phyloP scores from a whole-genome alignment of 2,329 filamentous ascomycete genomes.

The Penicillium nordicum region DNA sequence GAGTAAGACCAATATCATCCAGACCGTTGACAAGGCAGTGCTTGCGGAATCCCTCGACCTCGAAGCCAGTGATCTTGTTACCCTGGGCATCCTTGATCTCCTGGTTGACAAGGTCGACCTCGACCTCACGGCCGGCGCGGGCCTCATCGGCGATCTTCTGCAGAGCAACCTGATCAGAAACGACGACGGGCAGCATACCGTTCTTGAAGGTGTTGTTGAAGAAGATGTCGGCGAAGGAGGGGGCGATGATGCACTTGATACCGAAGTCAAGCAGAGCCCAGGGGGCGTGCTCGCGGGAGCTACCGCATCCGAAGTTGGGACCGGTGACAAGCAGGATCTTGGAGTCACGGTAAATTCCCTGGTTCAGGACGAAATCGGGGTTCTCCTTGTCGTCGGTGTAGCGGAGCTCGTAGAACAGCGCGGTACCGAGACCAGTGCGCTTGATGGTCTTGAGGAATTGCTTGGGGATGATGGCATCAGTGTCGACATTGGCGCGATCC shows the following conservation, averaged over 20 bases:
- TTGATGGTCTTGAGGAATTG: slow-evolving; percentile 99
- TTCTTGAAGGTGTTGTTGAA: slow-evolving; percentile 99
- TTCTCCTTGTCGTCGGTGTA: slow-evolving; percentile 75
- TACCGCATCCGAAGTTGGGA: slow-evolving; percentile 92
- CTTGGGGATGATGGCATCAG: slow-evolving; percentile 98
- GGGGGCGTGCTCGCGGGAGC: slow-evolving; percentile 88
- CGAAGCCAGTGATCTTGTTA: slow-evolving; percentile 71
- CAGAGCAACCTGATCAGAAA: slow-evolving; percentile 65
- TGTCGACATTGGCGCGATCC: slow-evolving; percentile 88
- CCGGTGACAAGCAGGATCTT: slow-evolving; percentile 93
- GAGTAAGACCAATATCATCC: slow-evolving; percentile 91
- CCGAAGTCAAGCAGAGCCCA: slow-evolving; percentile 97
- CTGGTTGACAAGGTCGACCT: slow-evolving; percentile 85
- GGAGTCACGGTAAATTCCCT: slow-evolving; percentile 74
- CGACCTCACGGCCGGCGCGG: slow-evolving; percentile 73
- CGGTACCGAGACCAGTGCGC: slow-evolving; percentile 84
- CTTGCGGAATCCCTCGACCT: slow-evolving; percentile 90
- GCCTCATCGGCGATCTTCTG: slow-evolving; percentile 73
- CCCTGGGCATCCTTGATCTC: slow-evolving; percentile 73
- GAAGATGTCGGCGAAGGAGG: slow-evolving; percentile 88
- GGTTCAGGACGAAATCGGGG: slow-evolving; percentile 81
- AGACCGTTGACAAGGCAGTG: slow-evolving; percentile 91
- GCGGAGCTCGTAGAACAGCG: slow-evolving; percentile 81
- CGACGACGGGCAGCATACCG: slow-evolving; percentile 86
- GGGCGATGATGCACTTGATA: slow-evolving; percentile 89